Percentiles rank a stretch among this genome's conserved stretches.
These are phyloP conservation scores for Chytriomyces hyalinus DNA, from an alignment of 192 early-diverging fungal genomes.

Conservation along the genomic window DNA sequence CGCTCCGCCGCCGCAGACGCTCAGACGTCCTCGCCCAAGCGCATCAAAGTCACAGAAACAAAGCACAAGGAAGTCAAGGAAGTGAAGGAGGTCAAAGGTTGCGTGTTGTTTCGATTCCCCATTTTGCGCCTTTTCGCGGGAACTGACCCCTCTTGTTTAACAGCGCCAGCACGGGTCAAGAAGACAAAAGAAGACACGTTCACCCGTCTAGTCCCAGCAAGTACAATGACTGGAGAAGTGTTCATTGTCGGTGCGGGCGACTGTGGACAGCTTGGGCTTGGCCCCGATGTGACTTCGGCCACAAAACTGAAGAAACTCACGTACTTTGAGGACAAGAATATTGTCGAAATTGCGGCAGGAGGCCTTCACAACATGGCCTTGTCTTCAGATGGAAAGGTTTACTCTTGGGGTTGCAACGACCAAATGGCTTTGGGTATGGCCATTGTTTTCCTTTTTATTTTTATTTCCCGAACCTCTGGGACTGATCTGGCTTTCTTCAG, in stretches of 20 bases:
- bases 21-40: not conserved
- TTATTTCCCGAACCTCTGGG: not conserved
- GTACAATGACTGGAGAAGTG: slow-evolving; percentile 60
- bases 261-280: slow-evolving; percentile 89
- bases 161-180: too few relatives aligned
- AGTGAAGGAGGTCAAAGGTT: not conserved
- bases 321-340: slow-evolving; percentile 70
- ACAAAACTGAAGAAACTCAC: slow-evolving; percentile 66
- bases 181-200: not conserved
- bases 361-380: slow-evolving; percentile 88
- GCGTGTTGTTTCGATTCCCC: not conserved
- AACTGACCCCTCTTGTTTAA: not conserved
- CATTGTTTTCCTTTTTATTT: slow-evolving; percentile 29
- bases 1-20: not conserved
- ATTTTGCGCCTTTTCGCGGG: not conserved
- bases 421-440: slow-evolving; percentile 74
- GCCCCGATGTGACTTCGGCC: slow-evolving; percentile 67
- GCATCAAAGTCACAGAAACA: not conserved
- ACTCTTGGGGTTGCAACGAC: slow-evolving; percentile 97
- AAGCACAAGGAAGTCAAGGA: not conserved
- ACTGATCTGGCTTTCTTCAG: slow-evolving; percentile 34
- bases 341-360: slow-evolving; percentile 82
- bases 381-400: slow-evolving; percentile 77
- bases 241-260: slow-evolving; percentile 90
- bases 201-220: not conserved